These are phyloP conservation scores for Pochonia chlamydosporia DNA, from an alignment of 2,329 filamentous ascomycete species.

Conservation along the genomic window DNA sequence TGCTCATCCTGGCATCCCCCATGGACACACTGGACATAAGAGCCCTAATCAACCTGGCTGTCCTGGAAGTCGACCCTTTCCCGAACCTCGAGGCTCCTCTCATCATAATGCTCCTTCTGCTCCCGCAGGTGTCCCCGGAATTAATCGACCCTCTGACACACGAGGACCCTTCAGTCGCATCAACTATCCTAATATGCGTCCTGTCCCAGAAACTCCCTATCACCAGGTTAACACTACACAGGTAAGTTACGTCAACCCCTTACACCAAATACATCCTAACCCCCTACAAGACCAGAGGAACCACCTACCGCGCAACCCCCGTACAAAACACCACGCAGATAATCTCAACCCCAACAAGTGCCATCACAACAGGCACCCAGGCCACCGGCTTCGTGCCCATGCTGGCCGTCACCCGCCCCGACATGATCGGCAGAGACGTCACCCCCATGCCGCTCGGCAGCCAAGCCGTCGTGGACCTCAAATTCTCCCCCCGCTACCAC, in stretches of 20 bases:
- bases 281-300: no score
- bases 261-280: no score
- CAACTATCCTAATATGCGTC: background rate
- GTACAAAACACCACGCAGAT: no score
- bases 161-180: background rate
- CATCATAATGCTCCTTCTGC: background rate
- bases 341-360: background rate
- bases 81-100: background rate
- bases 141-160: background rate
- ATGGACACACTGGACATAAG: no score
- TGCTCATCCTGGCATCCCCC: no score
- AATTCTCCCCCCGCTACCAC: constrained; percentile 29
- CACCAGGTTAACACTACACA: background rate
- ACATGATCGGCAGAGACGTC: constrained; percentile 8
- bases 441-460: constrained; percentile 6
- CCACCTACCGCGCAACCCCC: no score
- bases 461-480: constrained; percentile 3
- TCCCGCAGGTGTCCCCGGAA: no score
- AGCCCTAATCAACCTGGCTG: no score
- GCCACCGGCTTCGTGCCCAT: constrained; percentile 15
- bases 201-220: background rate
- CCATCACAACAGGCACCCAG: background rate
- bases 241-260: no score
- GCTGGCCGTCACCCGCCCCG: constrained; percentile 15
- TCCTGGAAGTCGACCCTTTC: background rate